Evolutionary conservation across 805 yeast species (phyloP), one percentile per base, ranked within the genome.

Genomic region (Candida endomychidarum): DNA sequence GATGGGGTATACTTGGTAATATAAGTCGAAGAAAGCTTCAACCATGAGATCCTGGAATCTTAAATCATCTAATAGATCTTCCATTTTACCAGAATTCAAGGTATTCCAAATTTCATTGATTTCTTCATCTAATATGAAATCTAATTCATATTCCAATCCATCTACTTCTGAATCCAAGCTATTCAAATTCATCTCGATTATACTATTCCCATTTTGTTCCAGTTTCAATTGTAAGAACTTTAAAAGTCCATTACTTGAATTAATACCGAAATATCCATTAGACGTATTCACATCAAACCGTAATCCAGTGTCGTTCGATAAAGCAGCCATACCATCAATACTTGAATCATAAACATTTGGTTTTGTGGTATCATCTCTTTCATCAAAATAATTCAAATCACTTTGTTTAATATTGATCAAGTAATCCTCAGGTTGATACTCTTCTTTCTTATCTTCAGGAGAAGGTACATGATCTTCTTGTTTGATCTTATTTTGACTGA

Each of bases 301-400:
- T 21, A 51, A 35, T 3, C 56, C 56, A 5, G 53, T 49, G 34
- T 50, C 53, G 27, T 51, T 51, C 29, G 78, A 71, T 17, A 78
- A 51, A 1, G 81, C 83, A 0, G 82, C 85, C 86, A 81, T 81
- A 8, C 86, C 85, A 55, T 81, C 86, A 36, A 63, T 55, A 47
- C 57, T 48, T 7, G 51, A 49, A 29, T 50, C 56, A 29, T 48
- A 51, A 5, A 51, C 38, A 22, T 46, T 42, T 11, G 43, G 40
- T 9, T 35, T 40, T 14, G 25, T 37, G 8, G 28, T 41, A 30
- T 51, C 52, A 10, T 46, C 53, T 27, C 53, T 36, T 18, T 51
- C 56, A 38, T 51, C 56, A 38, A 45, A 51, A 18, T 38, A 49
- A 22, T 50, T 51, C 35, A 51, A 41, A 21, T 49, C 53, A 16